Base-by-base conservation (phyloP, 2,329 filamentous ascomycete species). In the Chrysoporthe deuterocubensis region DNA sequence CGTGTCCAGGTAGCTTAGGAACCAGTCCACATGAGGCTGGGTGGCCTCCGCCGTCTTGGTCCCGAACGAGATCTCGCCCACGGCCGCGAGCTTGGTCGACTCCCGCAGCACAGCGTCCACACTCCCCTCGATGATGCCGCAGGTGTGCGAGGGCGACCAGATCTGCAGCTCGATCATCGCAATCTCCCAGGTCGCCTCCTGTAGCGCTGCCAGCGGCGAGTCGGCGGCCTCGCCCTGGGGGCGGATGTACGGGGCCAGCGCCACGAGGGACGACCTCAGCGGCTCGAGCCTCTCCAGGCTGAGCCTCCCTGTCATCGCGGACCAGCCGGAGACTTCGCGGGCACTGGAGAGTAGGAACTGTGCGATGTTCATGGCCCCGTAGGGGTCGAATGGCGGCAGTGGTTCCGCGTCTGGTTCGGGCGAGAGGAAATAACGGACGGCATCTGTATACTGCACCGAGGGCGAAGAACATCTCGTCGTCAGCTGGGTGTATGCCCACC, bases 111-210 rank as follows among this genome's bases (percentile, higher is more conserved):
- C 72, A 0, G 74, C 74, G 48, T 81, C 78, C 60, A 81, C 75
- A 40, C 74, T 79, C 13, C 74, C 74, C 11, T 73, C 77, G 0
- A 81, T 76, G 18, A 81, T 78, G 0, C 79, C 80, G 2, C 75
- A 74, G 0, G 79, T 81, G 65, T 81, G 80, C 2, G 77, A 74
- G 2, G 78, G 77, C 0, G 79, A 81, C 80, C 80, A 81, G 50
- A 81, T 74, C 61, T 79, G 78, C 5, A 81, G 71, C 64, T 81
- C 79, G 26, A 81, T 75, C 79, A 81, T 81, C 46, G 79, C 80
- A 8, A 75, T 80, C 56, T 80, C 73, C 80, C 80, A 81, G 6
- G 78, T 79, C 13, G 50, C 61, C 40, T 64, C 62, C 9, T 57
- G 40, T 3, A 76, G 66, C 3, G 72, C 67, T 7, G 71, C 21